Evolutionary conservation across 345 rosid species (phyloP).

Genomic region (Firmiana major): DNA sequence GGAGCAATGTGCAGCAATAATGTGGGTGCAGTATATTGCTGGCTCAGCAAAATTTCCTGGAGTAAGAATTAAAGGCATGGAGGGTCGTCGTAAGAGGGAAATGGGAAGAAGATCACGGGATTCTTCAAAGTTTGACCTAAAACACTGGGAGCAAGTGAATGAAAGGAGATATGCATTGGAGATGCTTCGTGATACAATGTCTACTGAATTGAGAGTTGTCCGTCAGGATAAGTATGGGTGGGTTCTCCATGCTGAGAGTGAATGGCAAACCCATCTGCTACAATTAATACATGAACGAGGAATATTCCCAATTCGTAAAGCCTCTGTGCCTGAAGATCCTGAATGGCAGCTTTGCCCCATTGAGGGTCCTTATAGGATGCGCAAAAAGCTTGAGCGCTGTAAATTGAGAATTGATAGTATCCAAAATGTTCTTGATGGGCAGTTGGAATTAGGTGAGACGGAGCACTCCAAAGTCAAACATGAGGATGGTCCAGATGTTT

Average conservation of each 20-base stretch:
- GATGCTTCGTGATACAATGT: constrained; percentile 90
- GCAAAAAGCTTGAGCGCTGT: constrained; percentile 94
- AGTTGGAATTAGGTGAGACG: constrained; percentile 67
- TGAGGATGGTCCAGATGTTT: constrained; percentile 55
- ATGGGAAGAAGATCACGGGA: constrained; percentile 91
- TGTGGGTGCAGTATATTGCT: constrained; percentile 93
- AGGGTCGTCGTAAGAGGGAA: constrained; percentile 91
- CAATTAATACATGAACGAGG: constrained; percentile 98
- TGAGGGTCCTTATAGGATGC: constrained; percentile 99
- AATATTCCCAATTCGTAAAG: constrained; percentile 75
- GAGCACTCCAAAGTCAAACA: constrained; percentile 52
- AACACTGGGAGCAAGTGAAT: constrained; percentile 93
- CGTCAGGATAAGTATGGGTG: constrained; percentile 99
- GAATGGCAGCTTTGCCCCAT: constrained; percentile 99
- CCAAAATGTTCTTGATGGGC: constrained; percentile 72
- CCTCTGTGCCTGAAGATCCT: constrained; percentile 55
- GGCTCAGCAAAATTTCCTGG: constrained; percentile 97
- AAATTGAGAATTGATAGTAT: constrained; percentile 75
- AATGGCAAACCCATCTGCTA: constrained; percentile 96
- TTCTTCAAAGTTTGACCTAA: constrained; percentile 65
- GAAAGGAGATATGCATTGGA: constrained; percentile 97
- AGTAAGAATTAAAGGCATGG: constrained; percentile 88
- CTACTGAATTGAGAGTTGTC: constrained; percentile 97
- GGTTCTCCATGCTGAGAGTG: constrained; percentile 99
- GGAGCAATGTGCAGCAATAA: constrained; percentile 94